A percentile compares a stretch with the other conserved stretches of the same genome.
Evolutionary conservation across 2,329 filamentous ascomycete genomes (phyloP).

Genomic region (Sporothrix protearum): DNA sequence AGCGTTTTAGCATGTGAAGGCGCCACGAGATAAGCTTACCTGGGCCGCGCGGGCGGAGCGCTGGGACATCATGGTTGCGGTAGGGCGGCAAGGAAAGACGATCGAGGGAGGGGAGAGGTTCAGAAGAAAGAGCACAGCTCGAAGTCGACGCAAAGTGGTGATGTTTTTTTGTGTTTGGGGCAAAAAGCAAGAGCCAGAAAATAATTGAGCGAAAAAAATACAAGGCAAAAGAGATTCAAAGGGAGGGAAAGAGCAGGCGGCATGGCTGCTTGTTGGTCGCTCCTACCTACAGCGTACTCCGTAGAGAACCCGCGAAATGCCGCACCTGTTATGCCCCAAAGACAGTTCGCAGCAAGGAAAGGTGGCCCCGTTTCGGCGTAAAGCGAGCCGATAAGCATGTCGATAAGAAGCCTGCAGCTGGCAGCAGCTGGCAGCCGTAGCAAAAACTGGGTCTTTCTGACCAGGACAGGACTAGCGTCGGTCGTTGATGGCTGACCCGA

Average conservation of each 20-base stretch:
- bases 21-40: slow-evolving; percentile 40
- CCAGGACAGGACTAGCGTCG: slow-evolving; percentile 23
- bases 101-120: slow-evolving; percentile 6
- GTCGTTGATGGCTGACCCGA: slow-evolving; percentile 19
- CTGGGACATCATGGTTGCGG: slow-evolving; percentile 54
- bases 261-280: neutral
- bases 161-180: slow-evolving; percentile 8
- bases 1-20: slow-evolving; percentile 22
- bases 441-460: neutral
- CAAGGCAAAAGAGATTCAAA: slow-evolving; percentile 15
- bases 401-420: slow-evolving; percentile 20
- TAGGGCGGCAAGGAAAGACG: slow-evolving; percentile 26
- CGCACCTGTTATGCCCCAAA: slow-evolving; percentile 8
- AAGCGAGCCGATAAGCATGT: slow-evolving; percentile 21
- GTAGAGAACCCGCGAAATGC: slow-evolving; percentile 19
- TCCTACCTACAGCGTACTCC: neutral
- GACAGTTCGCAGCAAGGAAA: neutral
- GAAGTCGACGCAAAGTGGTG: neutral
- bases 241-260: slow-evolving; percentile 16
- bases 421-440: neutral
- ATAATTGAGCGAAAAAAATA: slow-evolving; percentile 18
- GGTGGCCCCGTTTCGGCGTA: slow-evolving; percentile 16
- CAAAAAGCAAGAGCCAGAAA: slow-evolving; percentile 21
- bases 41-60: slow-evolving; percentile 55
- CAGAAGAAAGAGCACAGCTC: neutral